phyloP scores from a whole-genome alignment of 2,329 filamentous ascomycete species.

The Cladosporium cucumerinum region DNA sequence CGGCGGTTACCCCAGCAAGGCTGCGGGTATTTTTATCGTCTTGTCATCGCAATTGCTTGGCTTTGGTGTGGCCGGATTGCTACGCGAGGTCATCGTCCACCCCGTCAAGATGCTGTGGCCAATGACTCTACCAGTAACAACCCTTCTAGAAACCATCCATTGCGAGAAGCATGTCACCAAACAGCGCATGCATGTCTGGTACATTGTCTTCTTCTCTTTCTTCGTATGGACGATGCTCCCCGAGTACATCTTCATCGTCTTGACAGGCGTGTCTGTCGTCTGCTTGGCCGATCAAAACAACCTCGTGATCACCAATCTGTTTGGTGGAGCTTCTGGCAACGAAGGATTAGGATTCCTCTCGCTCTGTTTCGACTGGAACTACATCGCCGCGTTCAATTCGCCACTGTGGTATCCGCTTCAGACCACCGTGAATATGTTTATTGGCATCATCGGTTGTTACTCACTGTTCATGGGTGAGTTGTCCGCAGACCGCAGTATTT shows the following conservation, averaged over 20 bases:
- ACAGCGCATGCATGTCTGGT: slow-evolving; percentile 42
- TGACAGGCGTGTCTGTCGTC: slow-evolving; percentile 44
- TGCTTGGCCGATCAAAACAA: slow-evolving; percentile 46
- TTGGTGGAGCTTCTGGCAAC: slow-evolving; percentile 48
- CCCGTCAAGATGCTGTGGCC: slow-evolving; percentile 52
- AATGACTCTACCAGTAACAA: slow-evolving; percentile 36
- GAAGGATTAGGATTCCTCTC: slow-evolving; percentile 46
- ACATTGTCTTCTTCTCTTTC: slow-evolving; percentile 39
- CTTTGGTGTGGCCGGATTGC: slow-evolving; percentile 48
- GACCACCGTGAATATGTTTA: slow-evolving; percentile 36
- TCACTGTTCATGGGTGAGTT: slow-evolving; percentile 21
- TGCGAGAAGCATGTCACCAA: slow-evolving; percentile 38
- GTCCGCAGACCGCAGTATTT: not conserved
- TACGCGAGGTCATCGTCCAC: slow-evolving; percentile 46
- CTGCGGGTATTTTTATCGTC: slow-evolving; percentile 44
- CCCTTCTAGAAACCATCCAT: slow-evolving; percentile 42
- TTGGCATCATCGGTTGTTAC: slow-evolving; percentile 22
- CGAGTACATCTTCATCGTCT: slow-evolving; percentile 45
- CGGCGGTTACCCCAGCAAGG: slow-evolving; percentile 38
- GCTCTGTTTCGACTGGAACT: slow-evolving; percentile 46
- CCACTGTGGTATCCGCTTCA: slow-evolving; percentile 41
- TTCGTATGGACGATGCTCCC: slow-evolving; percentile 51
- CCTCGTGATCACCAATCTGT: slow-evolving; percentile 48
- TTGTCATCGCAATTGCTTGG: slow-evolving; percentile 51
- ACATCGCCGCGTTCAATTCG: slow-evolving; percentile 36